Evolutionary conservation across 352 stramenopile species (phyloP).

Genomic region (Phytophthora ohioensis): DNA sequence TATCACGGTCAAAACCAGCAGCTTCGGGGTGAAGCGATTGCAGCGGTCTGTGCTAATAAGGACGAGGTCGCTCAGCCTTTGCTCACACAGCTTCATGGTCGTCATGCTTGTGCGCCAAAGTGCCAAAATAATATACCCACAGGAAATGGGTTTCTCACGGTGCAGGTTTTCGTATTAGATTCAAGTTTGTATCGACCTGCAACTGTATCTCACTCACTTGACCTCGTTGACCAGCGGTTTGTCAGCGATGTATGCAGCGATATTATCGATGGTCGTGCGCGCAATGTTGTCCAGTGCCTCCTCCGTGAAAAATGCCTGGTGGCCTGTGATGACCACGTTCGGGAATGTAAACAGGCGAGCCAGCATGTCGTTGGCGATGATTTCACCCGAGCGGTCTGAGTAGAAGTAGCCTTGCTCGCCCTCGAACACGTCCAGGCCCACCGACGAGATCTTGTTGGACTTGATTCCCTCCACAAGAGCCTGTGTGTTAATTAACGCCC

Average conservation of each 20-base stretch:
- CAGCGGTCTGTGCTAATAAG: too few relatives aligned
- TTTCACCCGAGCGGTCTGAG: constrained; percentile 65
- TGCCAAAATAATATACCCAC: too few relatives aligned
- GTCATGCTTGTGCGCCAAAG: too few relatives aligned
- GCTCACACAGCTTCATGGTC: too few relatives aligned
- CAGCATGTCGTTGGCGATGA: constrained; percentile 71
- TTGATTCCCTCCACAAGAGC: constrained; percentile 84
- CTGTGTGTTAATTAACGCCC: constrained; percentile 88
- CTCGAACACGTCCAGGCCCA: constrained; percentile 90
- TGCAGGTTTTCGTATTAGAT: too few relatives aligned
- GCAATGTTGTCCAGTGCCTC: constrained; percentile 77
- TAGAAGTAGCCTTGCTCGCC: constrained; percentile 83
- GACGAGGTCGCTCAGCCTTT: too few relatives aligned
- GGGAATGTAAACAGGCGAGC: constrained; percentile 79
- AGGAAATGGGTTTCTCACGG: too few relatives aligned
- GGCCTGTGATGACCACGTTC: constrained; percentile 81
- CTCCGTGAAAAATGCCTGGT: constrained; percentile 85
- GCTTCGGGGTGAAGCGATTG: too few relatives aligned
- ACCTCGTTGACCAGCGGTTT: constrained; percentile 63
- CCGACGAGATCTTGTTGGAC: constrained; percentile 71
- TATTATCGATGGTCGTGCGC: constrained; percentile 73
- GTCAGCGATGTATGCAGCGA: constrained; percentile 55
- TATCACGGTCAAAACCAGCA: not conserved
- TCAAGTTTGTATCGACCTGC: too few relatives aligned
- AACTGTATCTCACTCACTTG: constrained; percentile 30